These are phyloP conservation scores for Leishmania gerbilli DNA, from an alignment of 208 protist genomes.

Conservation along the genomic window DNA sequence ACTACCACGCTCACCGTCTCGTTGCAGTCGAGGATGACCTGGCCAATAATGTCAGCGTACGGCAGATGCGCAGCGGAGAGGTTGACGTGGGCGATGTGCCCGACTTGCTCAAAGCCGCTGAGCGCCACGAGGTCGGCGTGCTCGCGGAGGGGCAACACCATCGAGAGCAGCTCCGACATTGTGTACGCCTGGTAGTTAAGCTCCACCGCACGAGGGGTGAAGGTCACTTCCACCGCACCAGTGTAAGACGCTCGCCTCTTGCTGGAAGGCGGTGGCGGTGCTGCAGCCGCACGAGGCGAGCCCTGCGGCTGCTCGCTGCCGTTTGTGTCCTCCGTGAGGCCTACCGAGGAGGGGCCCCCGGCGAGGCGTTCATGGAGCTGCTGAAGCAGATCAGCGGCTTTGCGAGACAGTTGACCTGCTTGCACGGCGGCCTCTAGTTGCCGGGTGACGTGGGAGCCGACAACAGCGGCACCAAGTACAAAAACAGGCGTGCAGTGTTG, in stretches of 20 bases:
- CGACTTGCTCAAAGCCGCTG: constrained; percentile 89
- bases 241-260: background rate
- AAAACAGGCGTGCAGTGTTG: constrained; percentile 4
- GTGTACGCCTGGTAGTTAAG: constrained; percentile 81
- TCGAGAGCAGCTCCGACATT: constrained; percentile 76
- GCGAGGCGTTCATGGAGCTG: constrained; percentile 13
- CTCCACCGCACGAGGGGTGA: constrained; percentile 39
- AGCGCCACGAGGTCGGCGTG: constrained; percentile 40
- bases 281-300: background rate
- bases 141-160: constrained; percentile 34
- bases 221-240: constrained; percentile 27
- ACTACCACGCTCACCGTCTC: constrained; percentile 94
- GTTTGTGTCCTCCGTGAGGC: background rate
- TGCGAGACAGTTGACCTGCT: background rate
- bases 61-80: constrained; percentile 91
- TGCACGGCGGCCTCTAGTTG: constrained; percentile 4
- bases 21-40: constrained; percentile 96
- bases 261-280: background rate
- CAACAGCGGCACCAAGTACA: constrained; percentile 5
- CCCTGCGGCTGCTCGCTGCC: background rate
- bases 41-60: constrained; percentile 92
- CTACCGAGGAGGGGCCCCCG: background rate
- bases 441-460: background rate
- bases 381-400: constrained; percentile 20
- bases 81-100: constrained; percentile 98